Base-by-base conservation (phyloP, 2,329 filamentous ascomycete genomes). In the Cyclaneusma minus region DNA sequence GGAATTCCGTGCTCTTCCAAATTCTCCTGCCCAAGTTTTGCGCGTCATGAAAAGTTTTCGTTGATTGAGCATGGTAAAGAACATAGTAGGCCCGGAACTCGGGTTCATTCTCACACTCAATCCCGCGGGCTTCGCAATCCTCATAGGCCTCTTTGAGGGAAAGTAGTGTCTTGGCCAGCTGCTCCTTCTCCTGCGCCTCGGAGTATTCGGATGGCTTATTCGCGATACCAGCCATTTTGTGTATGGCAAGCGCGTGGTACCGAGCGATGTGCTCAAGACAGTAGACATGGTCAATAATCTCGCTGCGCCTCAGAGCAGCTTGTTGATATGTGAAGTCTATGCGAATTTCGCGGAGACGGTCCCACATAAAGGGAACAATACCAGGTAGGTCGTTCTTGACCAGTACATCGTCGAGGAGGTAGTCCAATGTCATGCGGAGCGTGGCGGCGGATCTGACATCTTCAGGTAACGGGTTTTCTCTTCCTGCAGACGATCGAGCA, bases 41-140 rank as follows among this genome's bases (percentile, higher is more conserved):
- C 14, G 62, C 56, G 29, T 56, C 60, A 35, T 72, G 60, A 15
- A 62, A 39, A 29, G 73, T 64, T 22, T 62, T 62, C 1, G 69
- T 59, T 37, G 71, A 65, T 30, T 61, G 57, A 5, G 63, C 64
- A 35, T 74, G 69, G 35, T 73, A 66, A 16, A 78, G 44, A 16
- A 76, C 55, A 35, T 71, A 71, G 43, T 75, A 77, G 2, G 69
- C 65, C 28, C 70, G 58, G 36, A 78, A 78, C 39, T 78, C 72
- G 12, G 65, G 53, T 41, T 78, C 72, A 33, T 76, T 74, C 31
- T 60, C 52, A 40, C 70, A 77, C 5, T 44, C 32, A 20, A 76
- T 60, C 2, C 58, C 58, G 31, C 67, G 62, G n/a, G 60, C 56
- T 22, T 60, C 60, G 43, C 70, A 74, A 38, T 75, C 68, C 35